Conservation (phyloP, 495 filamentous ascomycete genomes). For the Immersiella caudata region DNA sequence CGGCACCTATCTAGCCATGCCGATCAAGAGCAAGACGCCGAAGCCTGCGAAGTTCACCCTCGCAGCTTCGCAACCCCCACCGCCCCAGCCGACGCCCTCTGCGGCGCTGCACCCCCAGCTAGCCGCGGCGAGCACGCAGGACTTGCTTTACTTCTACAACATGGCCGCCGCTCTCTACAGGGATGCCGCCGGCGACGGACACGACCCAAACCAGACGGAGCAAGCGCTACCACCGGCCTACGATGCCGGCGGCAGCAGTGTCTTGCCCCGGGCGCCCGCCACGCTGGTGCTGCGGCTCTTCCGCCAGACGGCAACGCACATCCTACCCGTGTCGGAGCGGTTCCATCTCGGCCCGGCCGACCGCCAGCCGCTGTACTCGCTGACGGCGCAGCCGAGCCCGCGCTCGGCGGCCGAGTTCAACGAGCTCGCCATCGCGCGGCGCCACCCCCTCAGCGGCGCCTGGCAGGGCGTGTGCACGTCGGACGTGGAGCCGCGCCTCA, state of each 20-base stretch:
- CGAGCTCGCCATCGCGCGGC: constrained; percentile 15
- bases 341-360: constrained; percentile 21
- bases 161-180: constrained; percentile 14
- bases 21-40: constrained; percentile 5
- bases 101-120: background rate
- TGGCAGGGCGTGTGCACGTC: constrained; percentile 12
- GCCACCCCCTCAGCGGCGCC: constrained; percentile 12
- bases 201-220: background rate
- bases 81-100: background rate
- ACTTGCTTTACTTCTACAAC: constrained; percentile 17
- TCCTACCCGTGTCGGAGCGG: constrained; percentile 15
- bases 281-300: constrained; percentile 14
- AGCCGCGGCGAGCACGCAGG: constrained; percentile 10
- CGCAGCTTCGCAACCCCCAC: background rate
- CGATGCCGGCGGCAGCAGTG: background rate
- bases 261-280: background rate
- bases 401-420: constrained; percentile 20
- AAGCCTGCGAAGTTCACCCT: background rate
- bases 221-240: background rate
- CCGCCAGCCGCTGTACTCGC: constrained; percentile 22
- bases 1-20: background rate
- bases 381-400: constrained; percentile 18
- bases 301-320: constrained; percentile 15
- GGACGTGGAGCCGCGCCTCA: constrained; percentile 14
- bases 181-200: background rate